Conservation (phyloP, 352 stramenopile genomes). For the Phytopythium delawarense region DNA sequence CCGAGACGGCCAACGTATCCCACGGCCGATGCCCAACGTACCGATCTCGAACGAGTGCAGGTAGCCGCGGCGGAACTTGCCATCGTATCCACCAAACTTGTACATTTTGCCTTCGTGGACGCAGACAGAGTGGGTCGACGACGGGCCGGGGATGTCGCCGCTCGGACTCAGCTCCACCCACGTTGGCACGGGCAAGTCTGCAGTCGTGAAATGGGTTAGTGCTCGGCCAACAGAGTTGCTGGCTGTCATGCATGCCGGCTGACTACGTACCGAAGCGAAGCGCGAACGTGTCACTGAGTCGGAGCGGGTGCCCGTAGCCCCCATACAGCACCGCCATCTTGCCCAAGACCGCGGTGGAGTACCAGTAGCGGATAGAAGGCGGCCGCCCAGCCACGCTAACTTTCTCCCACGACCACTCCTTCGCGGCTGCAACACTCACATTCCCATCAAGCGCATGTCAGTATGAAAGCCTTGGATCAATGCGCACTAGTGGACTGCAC, state of each 20-base stretch:
- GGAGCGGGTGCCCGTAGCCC: conserved; percentile 46
- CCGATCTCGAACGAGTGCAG: conserved; percentile 43
- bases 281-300: conserved; percentile 49
- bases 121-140: conserved; percentile 52
- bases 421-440: conserved; percentile 16
- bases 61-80: conserved; percentile 45
- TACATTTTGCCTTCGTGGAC: conserved; percentile 48
- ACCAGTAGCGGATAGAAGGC: conserved; percentile 63
- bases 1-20: neutral
- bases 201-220: neutral
- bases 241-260: too few relatives aligned
- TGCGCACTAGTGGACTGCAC: conserved; percentile 6
- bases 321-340: conserved; percentile 47
- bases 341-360: conserved; percentile 39
- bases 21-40: conserved; percentile 5
- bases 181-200: conserved; percentile 35
- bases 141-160: conserved; percentile 38
- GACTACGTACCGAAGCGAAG: conserved; percentile 38
- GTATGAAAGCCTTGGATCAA: neutral
- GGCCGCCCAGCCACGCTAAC: conserved; percentile 31
- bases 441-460: neutral
- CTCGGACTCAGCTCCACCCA: conserved; percentile 39
- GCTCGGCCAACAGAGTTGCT: neutral
- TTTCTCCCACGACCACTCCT: conserved; percentile 51
- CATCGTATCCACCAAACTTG: conserved; percentile 61